Evolutionary conservation across 2,329 filamentous ascomycete genomes (phyloP), one percentile per base, ranked within the genome.

Genomic region (Phaeosphaeria sp.): DNA sequence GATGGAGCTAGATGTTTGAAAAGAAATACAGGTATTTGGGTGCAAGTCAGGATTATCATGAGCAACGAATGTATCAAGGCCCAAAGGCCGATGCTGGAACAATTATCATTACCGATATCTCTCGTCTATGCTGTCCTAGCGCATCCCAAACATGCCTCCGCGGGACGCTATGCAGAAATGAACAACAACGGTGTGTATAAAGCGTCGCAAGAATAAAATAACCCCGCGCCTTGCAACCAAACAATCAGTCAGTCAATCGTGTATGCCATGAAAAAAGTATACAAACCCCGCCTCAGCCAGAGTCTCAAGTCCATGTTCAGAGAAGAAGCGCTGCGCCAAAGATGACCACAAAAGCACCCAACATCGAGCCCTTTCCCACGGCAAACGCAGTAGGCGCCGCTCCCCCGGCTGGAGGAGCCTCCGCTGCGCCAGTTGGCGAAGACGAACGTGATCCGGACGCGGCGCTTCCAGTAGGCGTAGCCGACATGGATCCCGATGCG

Each of bases 341-440:
- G 13, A 55, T 25, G 18, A 50, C 46, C 3, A 55, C 27, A 39
- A 50, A 50, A 6, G 47, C 47, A 33, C 47, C 53, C 11, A 55
- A 36, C 39, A 55, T 25, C 13, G 46, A 46, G 4, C 27, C 39
- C 13, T 27, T n/a, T 5, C 47, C 20, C 2, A 46, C 46, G 22
- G 17, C 30, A 11, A 55, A 49, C 7, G 39, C 43, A 22, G 53
- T 21, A n/a, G 39, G 18, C 1, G 46, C 53, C 10, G 53, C 53
- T 20, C 53, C 53, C 10, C 53, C 53, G 20, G 53, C 53, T n/a
- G 53, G 53, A 17, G 53, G 53, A 20, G 53, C 53, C 10, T 30
- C 39, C 2, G 47, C 53, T 0, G 41, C 41, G 15, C 53, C 27
- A 13, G 53, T 25, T 13, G 44, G 17, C 17, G 53, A 15, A 20